Percentiles rank a stretch among this genome's conserved stretches.
phyloP scores from a whole-genome alignment of 2,329 filamentous ascomycete genomes.

The Gaeumannomyces tritici region DNA sequence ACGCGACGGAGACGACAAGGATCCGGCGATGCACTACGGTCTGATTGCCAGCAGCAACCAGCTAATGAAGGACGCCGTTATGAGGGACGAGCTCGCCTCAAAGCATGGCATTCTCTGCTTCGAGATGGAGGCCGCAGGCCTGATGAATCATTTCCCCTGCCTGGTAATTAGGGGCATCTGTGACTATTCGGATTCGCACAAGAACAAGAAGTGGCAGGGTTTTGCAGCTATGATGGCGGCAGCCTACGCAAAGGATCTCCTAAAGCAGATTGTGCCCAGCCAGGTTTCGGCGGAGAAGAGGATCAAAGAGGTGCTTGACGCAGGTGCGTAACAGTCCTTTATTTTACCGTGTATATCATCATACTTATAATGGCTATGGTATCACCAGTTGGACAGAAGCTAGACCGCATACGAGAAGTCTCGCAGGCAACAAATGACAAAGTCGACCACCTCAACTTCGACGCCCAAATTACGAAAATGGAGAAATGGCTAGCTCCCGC shows the following conservation, averaged over 20 bases:
- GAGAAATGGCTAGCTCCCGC: too few relatives aligned
- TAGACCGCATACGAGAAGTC: not conserved
- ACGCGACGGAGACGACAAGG: slow-evolving; percentile 9
- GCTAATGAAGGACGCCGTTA: slow-evolving; percentile 16
- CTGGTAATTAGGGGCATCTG: slow-evolving; percentile 21
- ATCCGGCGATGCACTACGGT: slow-evolving; percentile 21
- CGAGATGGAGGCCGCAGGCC: slow-evolving; percentile 21
- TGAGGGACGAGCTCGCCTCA: slow-evolving; percentile 15
- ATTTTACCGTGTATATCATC: rapidly evolving
- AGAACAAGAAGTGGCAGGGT: slow-evolving; percentile 14
- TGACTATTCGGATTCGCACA: slow-evolving; percentile 20
- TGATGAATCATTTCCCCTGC: slow-evolving; percentile 18
- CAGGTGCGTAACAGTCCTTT: too few relatives aligned
- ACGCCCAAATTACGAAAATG: too few relatives aligned
- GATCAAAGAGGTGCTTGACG: not conserved
- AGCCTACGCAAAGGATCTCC: slow-evolving; percentile 12
- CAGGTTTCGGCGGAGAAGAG: not conserved
- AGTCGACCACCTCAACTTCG: too few relatives aligned
- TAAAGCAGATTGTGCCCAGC: not conserved
- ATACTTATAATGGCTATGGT: too few relatives aligned
- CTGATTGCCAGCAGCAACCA: slow-evolving; percentile 21
- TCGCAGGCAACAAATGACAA: too few relatives aligned
- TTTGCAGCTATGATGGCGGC: slow-evolving; percentile 16
- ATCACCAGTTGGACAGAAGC: too few relatives aligned
- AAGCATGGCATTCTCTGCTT: slow-evolving; percentile 18